phyloP scores from a whole-genome alignment of 2,329 filamentous ascomycete species.

The Fusarium napiforme region DNA sequence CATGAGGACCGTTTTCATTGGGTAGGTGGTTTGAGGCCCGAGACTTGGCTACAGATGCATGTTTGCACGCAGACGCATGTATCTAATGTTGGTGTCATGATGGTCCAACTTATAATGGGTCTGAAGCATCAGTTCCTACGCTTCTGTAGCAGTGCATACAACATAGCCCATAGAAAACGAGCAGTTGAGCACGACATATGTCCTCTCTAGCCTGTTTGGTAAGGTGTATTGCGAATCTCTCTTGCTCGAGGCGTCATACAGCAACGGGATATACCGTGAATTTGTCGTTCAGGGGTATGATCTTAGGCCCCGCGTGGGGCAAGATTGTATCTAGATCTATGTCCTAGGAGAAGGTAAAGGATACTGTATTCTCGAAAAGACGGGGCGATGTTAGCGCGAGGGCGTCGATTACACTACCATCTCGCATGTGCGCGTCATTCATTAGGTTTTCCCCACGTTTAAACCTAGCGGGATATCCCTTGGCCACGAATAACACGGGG shows the following conservation, averaged over 20 bases:
- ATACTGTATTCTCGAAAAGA: conserved; percentile 30
- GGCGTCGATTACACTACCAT: conserved; percentile 34
- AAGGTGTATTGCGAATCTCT: conserved; percentile 4
- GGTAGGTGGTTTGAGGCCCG: conserved; percentile 1
- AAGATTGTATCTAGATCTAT: conserved; percentile 33
- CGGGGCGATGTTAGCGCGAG: not conserved
- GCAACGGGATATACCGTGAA: not conserved
- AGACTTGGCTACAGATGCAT: not conserved
- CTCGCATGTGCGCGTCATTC: conserved; percentile 39
- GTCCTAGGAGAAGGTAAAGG: not conserved
- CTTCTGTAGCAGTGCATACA: not conserved
- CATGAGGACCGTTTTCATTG: not conserved
- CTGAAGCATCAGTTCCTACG: not conserved
- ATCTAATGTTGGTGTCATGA: conserved; percentile 29
- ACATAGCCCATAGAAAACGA: not conserved
- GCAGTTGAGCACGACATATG: conserved; percentile 4
- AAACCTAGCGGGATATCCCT: not conserved
- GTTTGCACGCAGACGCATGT: not conserved
- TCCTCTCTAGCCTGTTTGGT: conserved; percentile 17
- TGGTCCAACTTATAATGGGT: not conserved
- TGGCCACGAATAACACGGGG: not conserved
- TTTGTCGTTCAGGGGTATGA: not conserved
- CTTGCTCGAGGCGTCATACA: conserved; percentile 32
- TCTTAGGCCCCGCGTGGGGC: conserved; percentile 13
- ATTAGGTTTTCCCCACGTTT: conserved; percentile 16